phyloP scores from a whole-genome alignment of 1,284 basidiomycete species.

The Moniliophthora roreri region DNA sequence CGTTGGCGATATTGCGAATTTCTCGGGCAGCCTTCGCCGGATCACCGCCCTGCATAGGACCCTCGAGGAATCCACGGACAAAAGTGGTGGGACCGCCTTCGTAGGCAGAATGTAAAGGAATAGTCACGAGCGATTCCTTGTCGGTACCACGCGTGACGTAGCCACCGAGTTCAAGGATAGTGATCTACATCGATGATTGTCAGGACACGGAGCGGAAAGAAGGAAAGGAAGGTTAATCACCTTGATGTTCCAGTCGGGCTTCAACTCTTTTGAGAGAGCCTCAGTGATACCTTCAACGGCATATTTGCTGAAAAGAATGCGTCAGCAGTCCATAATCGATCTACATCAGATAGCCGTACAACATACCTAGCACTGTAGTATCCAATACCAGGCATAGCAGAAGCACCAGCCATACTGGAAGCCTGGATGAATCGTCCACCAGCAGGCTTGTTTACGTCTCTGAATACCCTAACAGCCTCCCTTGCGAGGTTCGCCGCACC shows the following conservation, averaged over 20 bases:
- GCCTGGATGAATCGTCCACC: conserved; percentile 34
- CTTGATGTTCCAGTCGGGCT: conserved; percentile 42
- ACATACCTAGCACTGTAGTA: conserved; percentile 33
- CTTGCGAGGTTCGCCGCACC: conserved; percentile 31
- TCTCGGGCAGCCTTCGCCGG: neutral
- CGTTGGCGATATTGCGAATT: neutral
- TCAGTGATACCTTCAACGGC: conserved; percentile 33
- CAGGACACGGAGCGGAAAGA: neutral
- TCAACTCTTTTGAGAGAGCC: conserved; percentile 29
- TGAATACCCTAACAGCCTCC: conserved; percentile 34
- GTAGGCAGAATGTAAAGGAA: neutral
- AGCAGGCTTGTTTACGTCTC: conserved; percentile 35
- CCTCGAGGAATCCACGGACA: neutral
- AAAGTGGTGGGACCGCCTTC: neutral
- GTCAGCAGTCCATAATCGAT: no score
- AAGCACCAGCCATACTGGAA: conserved; percentile 27
- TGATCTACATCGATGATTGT: neutral
- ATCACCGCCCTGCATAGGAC: neutral
- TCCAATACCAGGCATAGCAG: conserved; percentile 20
- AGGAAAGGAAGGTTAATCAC: conserved; percentile 13
- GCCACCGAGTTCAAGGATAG: conserved; percentile 2
- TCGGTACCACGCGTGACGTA: conserved; percentile 2
- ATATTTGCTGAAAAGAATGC: neutral
- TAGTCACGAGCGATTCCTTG: neutral
- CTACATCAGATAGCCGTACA: conserved; percentile 4